Percentiles rank a stretch among this genome's conserved stretches.
These are phyloP conservation scores for Durusdinium trenchii DNA, from an alignment of 73 alveolate species.

Conservation along the genomic window DNA sequence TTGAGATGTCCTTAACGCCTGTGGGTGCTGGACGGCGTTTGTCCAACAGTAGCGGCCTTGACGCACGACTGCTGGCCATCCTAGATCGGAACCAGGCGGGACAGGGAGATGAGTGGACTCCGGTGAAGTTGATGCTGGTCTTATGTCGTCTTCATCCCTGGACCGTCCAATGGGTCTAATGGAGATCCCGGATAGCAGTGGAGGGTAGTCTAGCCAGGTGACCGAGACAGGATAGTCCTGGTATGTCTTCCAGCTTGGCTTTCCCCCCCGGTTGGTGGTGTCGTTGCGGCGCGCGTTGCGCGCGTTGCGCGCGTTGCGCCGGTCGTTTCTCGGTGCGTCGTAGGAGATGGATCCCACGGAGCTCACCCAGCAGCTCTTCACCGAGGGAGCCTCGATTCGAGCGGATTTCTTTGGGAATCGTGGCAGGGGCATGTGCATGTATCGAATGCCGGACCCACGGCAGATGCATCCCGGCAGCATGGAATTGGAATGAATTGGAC, in stretches of 20 bases:
- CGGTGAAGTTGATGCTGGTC: neutral
- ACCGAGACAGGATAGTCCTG: too few relatives aligned
- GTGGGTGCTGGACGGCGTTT: constrained; percentile 65
- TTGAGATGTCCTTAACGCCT: constrained; percentile 61
- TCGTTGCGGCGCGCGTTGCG: neutral
- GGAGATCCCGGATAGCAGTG: too few relatives aligned
- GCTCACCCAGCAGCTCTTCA: constrained; percentile 36
- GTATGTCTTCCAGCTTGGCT: neutral
- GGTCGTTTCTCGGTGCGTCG: too few relatives aligned
- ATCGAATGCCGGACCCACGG: constrained; percentile 91
- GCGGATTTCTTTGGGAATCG: constrained; percentile 86
- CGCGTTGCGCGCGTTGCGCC: neutral
- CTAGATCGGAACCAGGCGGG: constrained; percentile 76
- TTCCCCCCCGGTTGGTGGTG: neutral
- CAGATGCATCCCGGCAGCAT: constrained; percentile 12
- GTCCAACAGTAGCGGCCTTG: neutral
- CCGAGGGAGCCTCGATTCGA: constrained; percentile 77
- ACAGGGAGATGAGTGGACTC: neutral
- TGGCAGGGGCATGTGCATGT: constrained; percentile 76
- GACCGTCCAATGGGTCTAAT: too few relatives aligned
- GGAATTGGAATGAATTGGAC: neutral
- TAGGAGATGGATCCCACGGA: constrained; percentile 73
- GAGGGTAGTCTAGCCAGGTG: too few relatives aligned
- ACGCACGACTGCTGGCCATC: neutral
- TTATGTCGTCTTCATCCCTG: neutral